A percentile compares a stretch with the other conserved stretches of the same genome.
Conservation (phyloP, 345 rosid genomes). For the Citrus glauca region DNA sequence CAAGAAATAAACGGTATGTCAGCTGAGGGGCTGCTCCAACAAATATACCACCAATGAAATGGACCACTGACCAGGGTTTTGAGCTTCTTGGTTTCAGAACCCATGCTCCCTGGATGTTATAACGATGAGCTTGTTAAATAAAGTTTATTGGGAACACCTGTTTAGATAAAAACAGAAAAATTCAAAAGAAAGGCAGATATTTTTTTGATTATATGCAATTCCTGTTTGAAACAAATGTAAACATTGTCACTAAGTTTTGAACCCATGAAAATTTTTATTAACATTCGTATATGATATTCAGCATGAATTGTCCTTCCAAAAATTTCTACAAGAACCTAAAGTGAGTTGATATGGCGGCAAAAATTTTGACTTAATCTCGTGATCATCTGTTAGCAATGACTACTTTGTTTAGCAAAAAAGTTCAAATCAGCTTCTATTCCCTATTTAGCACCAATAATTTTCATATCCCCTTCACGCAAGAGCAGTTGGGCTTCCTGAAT, state of each 20-base stretch:
- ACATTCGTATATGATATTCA: background rate
- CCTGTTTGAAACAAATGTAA: background rate
- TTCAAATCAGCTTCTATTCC: background rate
- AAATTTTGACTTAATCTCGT: background rate
- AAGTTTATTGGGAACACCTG: background rate
- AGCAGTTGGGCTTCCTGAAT: background rate
- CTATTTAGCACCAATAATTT: background rate
- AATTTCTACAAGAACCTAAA: background rate
- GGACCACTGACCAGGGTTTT: constrained; percentile 71
- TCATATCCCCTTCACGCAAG: background rate
- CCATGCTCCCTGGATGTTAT: constrained; percentile 80
- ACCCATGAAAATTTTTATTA: background rate
- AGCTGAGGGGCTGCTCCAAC: constrained; percentile 99
- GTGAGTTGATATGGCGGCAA: background rate
- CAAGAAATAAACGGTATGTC: constrained; percentile 90
- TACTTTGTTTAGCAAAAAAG: too few relatives aligned
- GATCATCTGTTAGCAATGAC: background rate
- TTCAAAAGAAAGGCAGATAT: background rate
- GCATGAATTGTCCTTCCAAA: background rate
- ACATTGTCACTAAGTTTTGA: background rate
- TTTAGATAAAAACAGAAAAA: background rate
- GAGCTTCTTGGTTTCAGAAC: constrained; percentile 70
- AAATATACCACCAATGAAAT: constrained; percentile 92
- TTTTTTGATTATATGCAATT: background rate
- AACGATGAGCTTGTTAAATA: background rate